phyloP scores from a whole-genome alignment of 1,284 basidiomycete species.

The Sporisorium reilianum region DNA sequence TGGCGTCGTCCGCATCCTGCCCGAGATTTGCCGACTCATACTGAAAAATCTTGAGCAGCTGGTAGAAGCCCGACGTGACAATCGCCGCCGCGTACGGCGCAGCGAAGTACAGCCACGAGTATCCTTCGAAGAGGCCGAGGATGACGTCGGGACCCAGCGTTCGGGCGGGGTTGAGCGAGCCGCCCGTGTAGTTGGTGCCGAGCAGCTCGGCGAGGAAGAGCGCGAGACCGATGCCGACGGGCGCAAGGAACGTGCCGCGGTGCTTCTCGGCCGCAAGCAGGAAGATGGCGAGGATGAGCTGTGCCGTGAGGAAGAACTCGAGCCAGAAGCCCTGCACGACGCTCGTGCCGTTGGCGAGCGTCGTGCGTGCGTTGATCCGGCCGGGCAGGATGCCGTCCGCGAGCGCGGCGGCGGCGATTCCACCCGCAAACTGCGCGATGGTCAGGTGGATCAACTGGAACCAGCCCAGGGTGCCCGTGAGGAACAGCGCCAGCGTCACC shows the following conservation, averaged over 20 bases:
- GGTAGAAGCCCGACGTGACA: constrained; percentile 51
- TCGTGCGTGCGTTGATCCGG: constrained; percentile 69
- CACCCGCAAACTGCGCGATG: constrained; percentile 71
- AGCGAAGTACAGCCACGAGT: constrained; percentile 58
- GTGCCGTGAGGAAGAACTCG: constrained; percentile 72
- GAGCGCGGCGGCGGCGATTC: constrained; percentile 71
- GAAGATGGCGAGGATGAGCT: constrained; percentile 70
- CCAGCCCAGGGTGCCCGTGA: constrained; percentile 71
- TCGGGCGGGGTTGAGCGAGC: constrained; percentile 61
- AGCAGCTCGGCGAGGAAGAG: constrained; percentile 54
- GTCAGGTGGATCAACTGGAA: constrained; percentile 70
- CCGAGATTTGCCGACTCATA: constrained; percentile 57
- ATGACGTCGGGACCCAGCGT: constrained; percentile 55
- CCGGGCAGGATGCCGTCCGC: constrained; percentile 70
- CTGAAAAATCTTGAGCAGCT: constrained; percentile 41
- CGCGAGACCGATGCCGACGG: constrained; percentile 58
- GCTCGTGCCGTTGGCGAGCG: constrained; percentile 64
- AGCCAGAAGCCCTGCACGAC: constrained; percentile 66
- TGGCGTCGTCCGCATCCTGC: constrained; percentile 53
- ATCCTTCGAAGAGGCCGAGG: constrained; percentile 35
- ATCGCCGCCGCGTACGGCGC: constrained; percentile 53
- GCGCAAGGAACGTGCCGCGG: constrained; percentile 66
- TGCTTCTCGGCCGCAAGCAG: constrained; percentile 73
- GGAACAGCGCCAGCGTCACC: constrained; percentile 71
- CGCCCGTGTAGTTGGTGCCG: constrained; percentile 61